A percentile compares a stretch with the other conserved stretches of the same genome.
These are phyloP conservation scores for Lactarius trivialis DNA, from an alignment of 768 basidiomycete genomes.

Conservation along the genomic window DNA sequence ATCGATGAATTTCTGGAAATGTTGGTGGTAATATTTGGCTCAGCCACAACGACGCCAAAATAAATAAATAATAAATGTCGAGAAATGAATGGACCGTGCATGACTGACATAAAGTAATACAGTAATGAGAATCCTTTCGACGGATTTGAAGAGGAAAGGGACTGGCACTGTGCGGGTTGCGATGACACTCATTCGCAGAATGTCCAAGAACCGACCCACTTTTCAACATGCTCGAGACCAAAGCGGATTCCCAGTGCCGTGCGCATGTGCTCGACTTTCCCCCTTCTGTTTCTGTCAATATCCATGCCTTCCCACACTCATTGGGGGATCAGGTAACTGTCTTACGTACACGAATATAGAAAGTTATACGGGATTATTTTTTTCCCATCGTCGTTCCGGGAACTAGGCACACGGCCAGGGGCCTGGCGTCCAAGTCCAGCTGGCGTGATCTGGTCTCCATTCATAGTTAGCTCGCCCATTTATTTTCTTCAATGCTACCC, in stretches of 20 bases:
- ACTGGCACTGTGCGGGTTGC: background rate
- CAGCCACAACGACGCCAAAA: background rate
- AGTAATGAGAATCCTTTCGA: background rate
- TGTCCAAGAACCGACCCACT: background rate
- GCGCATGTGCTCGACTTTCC: background rate
- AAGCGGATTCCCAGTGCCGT: background rate
- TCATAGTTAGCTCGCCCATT: background rate
- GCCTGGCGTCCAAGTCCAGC: background rate
- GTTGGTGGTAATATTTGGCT: background rate
- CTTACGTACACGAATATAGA: constrained; percentile 10
- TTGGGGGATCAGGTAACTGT: background rate
- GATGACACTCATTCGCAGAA: background rate
- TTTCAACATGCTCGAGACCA: constrained; percentile 2
- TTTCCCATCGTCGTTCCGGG: background rate
- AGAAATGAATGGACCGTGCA: background rate
- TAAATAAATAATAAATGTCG: background rate
- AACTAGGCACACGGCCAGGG: background rate
- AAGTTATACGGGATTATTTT: background rate
- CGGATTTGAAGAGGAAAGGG: background rate
- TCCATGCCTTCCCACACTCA: background rate
- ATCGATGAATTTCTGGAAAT: background rate
- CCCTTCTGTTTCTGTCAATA: background rate
- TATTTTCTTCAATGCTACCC: background rate
- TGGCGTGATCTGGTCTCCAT: constrained; percentile 3
- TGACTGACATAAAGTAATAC: background rate